These are phyloP conservation scores for Penicillium oxalicum DNA, from an alignment of 2,329 filamentous ascomycete species.

Conservation along the genomic window DNA sequence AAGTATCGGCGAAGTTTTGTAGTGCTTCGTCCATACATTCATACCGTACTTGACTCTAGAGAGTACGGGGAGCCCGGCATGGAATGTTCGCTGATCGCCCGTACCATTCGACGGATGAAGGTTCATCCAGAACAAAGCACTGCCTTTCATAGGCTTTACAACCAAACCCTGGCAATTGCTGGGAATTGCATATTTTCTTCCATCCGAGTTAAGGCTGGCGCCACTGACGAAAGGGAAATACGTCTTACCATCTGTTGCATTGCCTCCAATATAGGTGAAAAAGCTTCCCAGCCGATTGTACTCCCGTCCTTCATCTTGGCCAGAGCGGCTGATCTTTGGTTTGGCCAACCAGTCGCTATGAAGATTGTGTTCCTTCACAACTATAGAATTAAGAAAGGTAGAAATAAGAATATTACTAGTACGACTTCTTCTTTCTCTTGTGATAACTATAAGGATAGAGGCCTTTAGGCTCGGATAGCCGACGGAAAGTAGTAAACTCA, in stretches of 20 bases:
- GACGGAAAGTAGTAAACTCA: too few relatives aligned
- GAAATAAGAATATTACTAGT: too few relatives aligned
- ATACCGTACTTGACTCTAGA: neutral
- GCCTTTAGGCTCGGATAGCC: too few relatives aligned
- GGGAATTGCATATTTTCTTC: neutral
- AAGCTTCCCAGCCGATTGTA: neutral
- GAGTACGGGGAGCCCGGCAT: neutral
- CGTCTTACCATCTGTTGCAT: neutral
- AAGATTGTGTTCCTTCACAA: neutral
- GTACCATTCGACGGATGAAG: neutral
- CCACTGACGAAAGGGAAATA: neutral
- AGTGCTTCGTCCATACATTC: neutral
- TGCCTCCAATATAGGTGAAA: neutral
- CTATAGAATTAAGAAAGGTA: too few relatives aligned
- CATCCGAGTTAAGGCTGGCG: neutral
- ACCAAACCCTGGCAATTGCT: neutral
- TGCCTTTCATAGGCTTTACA: neutral
- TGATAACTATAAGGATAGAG: too few relatives aligned
- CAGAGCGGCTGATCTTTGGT: neutral
- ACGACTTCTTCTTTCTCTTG: too few relatives aligned
- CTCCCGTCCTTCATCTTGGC: neutral
- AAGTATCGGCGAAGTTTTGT: neutral
- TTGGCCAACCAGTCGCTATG: neutral
- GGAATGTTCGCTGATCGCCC: neutral
- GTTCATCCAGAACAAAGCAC: neutral